Conservation (phyloP, 305 asterid genomes). For the Fraxinus velutina region DNA sequence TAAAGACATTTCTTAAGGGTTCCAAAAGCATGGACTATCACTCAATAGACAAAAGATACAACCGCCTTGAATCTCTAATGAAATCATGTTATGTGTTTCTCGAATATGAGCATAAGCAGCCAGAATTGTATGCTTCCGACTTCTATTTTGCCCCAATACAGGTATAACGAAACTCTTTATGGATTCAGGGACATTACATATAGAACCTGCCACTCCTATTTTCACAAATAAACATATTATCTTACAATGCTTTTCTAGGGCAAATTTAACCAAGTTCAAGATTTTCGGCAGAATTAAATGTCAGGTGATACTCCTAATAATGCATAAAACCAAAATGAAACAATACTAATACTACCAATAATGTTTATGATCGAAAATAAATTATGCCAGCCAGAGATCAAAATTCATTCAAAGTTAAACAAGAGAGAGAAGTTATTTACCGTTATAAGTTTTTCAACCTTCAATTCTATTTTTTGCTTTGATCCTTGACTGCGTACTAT, state of each 20-base stretch:
- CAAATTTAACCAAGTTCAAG: not conserved
- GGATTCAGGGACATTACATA: not conserved
- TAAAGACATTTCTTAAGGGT: not conserved
- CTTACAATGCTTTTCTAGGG: not conserved
- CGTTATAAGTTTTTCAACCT: conserved; percentile 74
- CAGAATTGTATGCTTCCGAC: not conserved
- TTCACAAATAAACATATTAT: not conserved
- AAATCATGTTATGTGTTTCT: not conserved
- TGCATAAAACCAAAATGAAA: not conserved
- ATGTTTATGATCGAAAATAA: not conserved
- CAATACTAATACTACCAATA: not conserved
- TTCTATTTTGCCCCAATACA: not conserved
- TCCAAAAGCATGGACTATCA: not conserved
- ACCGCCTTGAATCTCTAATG: not conserved
- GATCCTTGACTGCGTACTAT: conserved; percentile 85
- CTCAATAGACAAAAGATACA: not conserved
- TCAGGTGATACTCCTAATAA: not conserved
- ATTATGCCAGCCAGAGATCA: not conserved
- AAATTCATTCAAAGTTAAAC: not conserved
- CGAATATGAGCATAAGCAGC: not conserved
- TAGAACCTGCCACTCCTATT: not conserved
- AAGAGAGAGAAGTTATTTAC: conserved; percentile 37
- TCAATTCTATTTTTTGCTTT: conserved; percentile 84
- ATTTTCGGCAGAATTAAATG: conserved; percentile 5
- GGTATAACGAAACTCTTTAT: not conserved